Conservation (phyloP, 345 rosid genomes). For the Citrus glauca region DNA sequence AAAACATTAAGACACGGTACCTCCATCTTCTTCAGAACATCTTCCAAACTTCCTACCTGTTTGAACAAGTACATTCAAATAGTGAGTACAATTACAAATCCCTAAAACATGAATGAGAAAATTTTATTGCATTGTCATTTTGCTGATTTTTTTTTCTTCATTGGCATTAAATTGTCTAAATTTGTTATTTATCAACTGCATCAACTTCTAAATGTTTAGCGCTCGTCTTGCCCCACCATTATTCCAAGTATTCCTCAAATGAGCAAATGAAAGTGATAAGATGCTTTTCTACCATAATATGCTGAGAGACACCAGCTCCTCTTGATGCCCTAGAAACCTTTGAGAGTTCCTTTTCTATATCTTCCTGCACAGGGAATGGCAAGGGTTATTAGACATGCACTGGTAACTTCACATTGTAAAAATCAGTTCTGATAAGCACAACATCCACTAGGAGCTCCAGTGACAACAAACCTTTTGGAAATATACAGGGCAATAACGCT, state of each 20-base stretch:
- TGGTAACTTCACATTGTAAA: background rate
- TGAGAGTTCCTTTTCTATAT: conserved; percentile 76
- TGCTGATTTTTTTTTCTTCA: background rate
- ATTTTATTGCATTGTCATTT: background rate
- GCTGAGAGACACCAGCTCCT: conserved; percentile 60
- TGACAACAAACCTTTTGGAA: conserved; percentile 74
- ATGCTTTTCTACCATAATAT: conserved; percentile 63
- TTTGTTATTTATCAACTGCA: background rate
- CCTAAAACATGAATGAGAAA: background rate
- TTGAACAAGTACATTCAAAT: conserved; percentile 18
- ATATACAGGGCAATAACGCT: conserved; percentile 85
- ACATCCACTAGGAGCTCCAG: conserved; percentile 2
- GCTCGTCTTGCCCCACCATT: background rate
- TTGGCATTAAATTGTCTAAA: background rate
- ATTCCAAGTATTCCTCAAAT: background rate
- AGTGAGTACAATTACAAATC: background rate
- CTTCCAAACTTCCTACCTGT: conserved; percentile 94
- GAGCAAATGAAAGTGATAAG: background rate
- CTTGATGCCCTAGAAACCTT: conserved; percentile 66
- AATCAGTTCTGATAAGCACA: background rate
- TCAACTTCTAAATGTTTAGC: background rate
- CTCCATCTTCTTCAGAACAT: conserved; percentile 92
- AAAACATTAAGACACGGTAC: conserved; percentile 26
- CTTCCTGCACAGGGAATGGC: conserved; percentile 52
- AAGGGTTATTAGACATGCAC: background rate